Conservation (phyloP, 2,329 filamentous ascomycete genomes). For the Ophiostoma quercus region DNA sequence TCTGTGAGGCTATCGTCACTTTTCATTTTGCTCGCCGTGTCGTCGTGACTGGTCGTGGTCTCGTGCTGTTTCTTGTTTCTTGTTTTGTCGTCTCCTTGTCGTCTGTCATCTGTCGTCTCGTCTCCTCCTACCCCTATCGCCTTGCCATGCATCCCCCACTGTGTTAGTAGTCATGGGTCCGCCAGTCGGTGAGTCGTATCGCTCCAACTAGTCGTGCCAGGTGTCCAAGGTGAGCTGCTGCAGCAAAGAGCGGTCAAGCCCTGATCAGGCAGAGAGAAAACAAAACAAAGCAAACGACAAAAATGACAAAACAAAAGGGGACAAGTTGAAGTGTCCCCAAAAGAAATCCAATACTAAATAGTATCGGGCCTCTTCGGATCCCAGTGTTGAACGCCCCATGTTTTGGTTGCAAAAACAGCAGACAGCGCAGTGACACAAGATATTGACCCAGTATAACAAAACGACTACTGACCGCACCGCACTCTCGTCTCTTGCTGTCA, state of each 20-base stretch:
- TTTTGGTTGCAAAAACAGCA: slow-evolving; percentile 82
- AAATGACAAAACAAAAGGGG: slow-evolving; percentile 39
- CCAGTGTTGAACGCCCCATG: slow-evolving; percentile 69
- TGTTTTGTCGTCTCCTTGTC: not conserved
- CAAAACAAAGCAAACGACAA: slow-evolving; percentile 30
- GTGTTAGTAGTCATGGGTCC: slow-evolving; percentile 7
- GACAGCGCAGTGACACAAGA: slow-evolving; percentile 61
- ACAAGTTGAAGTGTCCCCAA: slow-evolving; percentile 62
- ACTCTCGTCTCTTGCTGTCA: slow-evolving; percentile 47
- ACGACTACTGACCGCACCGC: slow-evolving; percentile 29
- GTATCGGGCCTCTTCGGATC: slow-evolving; percentile 51
- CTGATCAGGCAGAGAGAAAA: slow-evolving; percentile 24
- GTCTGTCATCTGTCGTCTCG: not conserved
- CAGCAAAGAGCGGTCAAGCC: slow-evolving; percentile 11
- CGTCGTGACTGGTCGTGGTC: not conserved
- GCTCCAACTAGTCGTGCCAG: slow-evolving; percentile 2
- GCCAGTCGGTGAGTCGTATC: slow-evolving; percentile 5
- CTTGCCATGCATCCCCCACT: not conserved
- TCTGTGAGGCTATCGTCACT: not conserved
- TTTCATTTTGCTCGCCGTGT: not conserved
- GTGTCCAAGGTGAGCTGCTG: slow-evolving; percentile 2
- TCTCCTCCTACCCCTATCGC: not conserved
- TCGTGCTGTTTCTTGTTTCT: not conserved
- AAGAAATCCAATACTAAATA: slow-evolving; percentile 39
- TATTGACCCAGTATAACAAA: slow-evolving; percentile 44